These are phyloP conservation scores for Millerozyma miso DNA, from an alignment of 805 yeast species.

Conservation along the genomic window DNA sequence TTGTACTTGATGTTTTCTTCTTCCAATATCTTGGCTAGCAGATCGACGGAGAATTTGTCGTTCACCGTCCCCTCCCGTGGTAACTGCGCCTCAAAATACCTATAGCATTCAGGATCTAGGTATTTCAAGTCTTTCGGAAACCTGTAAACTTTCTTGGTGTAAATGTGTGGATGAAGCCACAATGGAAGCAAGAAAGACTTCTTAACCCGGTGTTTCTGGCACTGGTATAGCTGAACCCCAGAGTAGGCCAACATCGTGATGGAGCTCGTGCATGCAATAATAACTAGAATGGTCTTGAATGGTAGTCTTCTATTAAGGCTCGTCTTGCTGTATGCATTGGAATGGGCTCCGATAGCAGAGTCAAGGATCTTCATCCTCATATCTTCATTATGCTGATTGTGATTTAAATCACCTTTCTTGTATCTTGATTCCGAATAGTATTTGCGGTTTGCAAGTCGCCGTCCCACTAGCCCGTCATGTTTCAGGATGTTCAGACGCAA, in stretches of 20 bases:
- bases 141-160: conserved; percentile 15
- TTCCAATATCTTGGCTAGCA: conserved; percentile 12
- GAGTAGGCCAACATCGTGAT: conserved; percentile 22
- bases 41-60: conserved; percentile 13
- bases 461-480: neutral
- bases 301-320: conserved; percentile 9
- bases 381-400: neutral
- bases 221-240: conserved; percentile 12
- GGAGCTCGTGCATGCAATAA: conserved; percentile 18
- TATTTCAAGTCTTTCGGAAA: conserved; percentile 26
- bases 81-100: neutral
- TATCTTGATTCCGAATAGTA: neutral
- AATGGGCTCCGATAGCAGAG: conserved; percentile 3
- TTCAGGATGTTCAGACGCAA: neutral
- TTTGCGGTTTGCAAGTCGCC: neutral
- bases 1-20: conserved; percentile 21
- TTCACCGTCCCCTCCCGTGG: conserved; percentile 6
- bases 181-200: conserved; percentile 20
- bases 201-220: conserved; percentile 6
- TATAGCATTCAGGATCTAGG: conserved; percentile 18
- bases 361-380: conserved; percentile 8
- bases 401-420: neutral
- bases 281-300: conserved; percentile 16
- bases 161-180: conserved; percentile 24
- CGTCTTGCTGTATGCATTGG: neutral